Evolutionary conservation across 2,329 filamentous ascomycete genomes (phyloP).

Genomic region (Penicillium paneum): DNA sequence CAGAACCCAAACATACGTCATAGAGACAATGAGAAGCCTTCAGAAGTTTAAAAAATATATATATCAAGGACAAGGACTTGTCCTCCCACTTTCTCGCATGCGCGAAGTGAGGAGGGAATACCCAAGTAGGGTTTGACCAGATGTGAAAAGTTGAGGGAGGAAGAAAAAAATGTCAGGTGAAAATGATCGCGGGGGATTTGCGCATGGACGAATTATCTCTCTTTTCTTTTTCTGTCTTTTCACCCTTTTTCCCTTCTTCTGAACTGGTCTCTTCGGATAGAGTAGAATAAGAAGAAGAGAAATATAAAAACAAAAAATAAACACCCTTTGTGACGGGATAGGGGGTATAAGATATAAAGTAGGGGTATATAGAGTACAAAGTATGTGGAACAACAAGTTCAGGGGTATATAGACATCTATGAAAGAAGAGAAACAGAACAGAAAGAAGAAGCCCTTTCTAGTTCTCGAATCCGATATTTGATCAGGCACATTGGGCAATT

Average conservation of each 20-base stretch:
- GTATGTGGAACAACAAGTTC: background rate
- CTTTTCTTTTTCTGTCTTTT: background rate
- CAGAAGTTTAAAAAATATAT: slow-evolving; percentile 3
- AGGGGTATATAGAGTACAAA: background rate
- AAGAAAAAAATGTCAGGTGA: slow-evolving; percentile 4
- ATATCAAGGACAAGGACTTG: background rate
- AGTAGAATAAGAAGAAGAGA: background rate
- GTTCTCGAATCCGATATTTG: background rate
- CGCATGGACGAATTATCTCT: slow-evolving; percentile 8
- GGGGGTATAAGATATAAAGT: background rate
- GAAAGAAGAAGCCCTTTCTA: background rate
- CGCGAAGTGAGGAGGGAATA: slow-evolving; percentile 17
- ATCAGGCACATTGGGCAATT: slow-evolving; percentile 6
- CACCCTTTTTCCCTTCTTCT: background rate
- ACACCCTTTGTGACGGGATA: background rate
- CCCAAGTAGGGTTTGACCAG: slow-evolving; percentile 2
- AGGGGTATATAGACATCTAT: background rate
- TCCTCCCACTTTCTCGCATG: slow-evolving; percentile 12
- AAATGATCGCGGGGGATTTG: slow-evolving; percentile 12
- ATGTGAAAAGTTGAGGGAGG: background rate
- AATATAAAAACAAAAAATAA: background rate
- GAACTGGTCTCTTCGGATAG: background rate
- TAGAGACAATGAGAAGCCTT: slow-evolving; percentile 16
- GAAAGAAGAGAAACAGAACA: background rate
- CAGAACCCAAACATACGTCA: slow-evolving; percentile 23